These are phyloP conservation scores for Rutstroemia sp. DNA, from an alignment of 2,329 filamentous ascomycete species.

Conservation along the genomic window DNA sequence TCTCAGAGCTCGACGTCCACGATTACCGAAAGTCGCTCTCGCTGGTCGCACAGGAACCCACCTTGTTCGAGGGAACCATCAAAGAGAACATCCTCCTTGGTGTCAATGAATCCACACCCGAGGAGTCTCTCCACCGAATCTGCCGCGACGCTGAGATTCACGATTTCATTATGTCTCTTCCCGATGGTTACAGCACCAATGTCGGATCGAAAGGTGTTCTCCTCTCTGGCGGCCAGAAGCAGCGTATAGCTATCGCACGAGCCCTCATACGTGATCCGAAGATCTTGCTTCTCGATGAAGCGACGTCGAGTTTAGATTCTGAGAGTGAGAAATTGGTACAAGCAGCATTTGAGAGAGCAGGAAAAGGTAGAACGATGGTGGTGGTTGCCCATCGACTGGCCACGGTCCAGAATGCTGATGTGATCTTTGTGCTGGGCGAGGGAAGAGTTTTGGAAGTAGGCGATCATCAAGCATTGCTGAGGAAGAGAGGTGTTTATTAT, in stretches of 20 bases:
- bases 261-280: slow-evolving; percentile 45
- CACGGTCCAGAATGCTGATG: slow-evolving; percentile 63
- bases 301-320: slow-evolving; percentile 48
- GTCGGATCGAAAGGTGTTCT: not conserved
- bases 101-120: slow-evolving; percentile 36
- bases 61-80: slow-evolving; percentile 54
- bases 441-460: slow-evolving; percentile 25
- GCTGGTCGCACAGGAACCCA: slow-evolving; percentile 68
- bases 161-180: slow-evolving; percentile 22
- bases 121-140: slow-evolving; percentile 38
- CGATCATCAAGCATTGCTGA: slow-evolving; percentile 21
- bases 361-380: slow-evolving; percentile 61
- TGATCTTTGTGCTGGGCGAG: slow-evolving; percentile 26
- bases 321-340: slow-evolving; percentile 53
- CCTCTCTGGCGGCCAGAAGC: slow-evolving; percentile 47
- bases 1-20: slow-evolving; percentile 50
- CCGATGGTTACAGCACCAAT: slow-evolving; percentile 39
- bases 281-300: slow-evolving; percentile 51
- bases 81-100: slow-evolving; percentile 64
- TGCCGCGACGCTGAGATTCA: slow-evolving; percentile 45
- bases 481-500: slow-evolving; percentile 24
- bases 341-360: slow-evolving; percentile 57
- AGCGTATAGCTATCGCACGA: slow-evolving; percentile 47
- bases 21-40: slow-evolving; percentile 58
- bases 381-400: slow-evolving; percentile 72